Percentiles rank a stretch among this genome's conserved stretches.
Evolutionary conservation across 257 asterid genomes (phyloP).

Genomic region (Catharanthus roseus): DNA sequence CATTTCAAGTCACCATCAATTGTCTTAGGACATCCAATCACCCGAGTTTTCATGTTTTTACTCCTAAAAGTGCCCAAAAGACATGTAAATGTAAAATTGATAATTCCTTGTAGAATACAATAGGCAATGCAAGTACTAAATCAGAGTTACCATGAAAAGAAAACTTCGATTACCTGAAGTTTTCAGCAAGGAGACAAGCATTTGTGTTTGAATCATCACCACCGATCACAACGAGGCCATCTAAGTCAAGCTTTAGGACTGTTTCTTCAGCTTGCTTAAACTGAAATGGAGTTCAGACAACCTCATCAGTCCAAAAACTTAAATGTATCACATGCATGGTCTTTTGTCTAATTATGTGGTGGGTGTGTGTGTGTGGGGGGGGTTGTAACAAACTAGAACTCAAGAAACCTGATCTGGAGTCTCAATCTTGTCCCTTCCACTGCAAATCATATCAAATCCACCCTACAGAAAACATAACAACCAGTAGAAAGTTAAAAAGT

Average conservation of each 20-base stretch:
- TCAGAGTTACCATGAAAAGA: background rate
- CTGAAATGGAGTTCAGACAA: constrained; percentile 36
- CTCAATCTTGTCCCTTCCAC: constrained; percentile 99
- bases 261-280: constrained; percentile 97
- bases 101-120: background rate
- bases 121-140: background rate
- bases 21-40: constrained; percentile 98
- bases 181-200: constrained; percentile 96
- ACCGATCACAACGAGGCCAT: constrained; percentile 97
- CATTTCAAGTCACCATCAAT: constrained; percentile 95
- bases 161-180: constrained; percentile 40
- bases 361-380: too few species aligned
- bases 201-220: constrained; percentile 99
- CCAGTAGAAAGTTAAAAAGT: constrained; percentile 9
- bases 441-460: constrained; percentile 96
- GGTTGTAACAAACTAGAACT: background rate
- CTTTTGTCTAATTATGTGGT: background rate
- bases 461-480: constrained; percentile 49
- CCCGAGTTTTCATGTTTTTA: constrained; percentile 79
- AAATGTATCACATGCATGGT: background rate
- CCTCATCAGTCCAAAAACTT: constrained; percentile 15
- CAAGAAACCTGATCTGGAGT: constrained; percentile 87
- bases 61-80: constrained; percentile 43
- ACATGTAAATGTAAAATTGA: background rate
- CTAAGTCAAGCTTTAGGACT: constrained; percentile 81